A percentile compares a stretch with the other conserved stretches of the same genome.
These are phyloP conservation scores for Aspergillus neotritici DNA, from an alignment of 2,329 filamentous ascomycete genomes.

Conservation along the genomic window DNA sequence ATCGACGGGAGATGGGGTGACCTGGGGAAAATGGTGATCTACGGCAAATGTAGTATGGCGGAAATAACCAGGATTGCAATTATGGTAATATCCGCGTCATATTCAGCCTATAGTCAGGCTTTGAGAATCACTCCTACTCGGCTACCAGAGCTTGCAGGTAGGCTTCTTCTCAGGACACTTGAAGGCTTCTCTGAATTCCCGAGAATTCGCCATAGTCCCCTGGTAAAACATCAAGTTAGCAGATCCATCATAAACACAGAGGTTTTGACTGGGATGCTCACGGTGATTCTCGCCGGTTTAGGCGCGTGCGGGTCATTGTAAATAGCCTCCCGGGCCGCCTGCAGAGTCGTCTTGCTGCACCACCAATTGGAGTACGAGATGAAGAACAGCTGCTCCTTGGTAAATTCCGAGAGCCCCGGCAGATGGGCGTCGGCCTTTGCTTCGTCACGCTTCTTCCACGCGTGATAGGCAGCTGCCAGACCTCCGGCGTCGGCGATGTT, in stretches of 20 bases:
- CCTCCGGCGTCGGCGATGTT: slow-evolving; percentile 69
- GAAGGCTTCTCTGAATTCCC: slow-evolving; percentile 63
- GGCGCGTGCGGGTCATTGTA: slow-evolving; percentile 63
- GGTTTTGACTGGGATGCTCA: slow-evolving; percentile 23
- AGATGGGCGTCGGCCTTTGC: slow-evolving; percentile 50
- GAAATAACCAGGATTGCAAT: no score
- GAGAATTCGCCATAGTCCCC: slow-evolving; percentile 62
- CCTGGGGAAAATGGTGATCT: not conserved
- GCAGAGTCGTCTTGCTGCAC: slow-evolving; percentile 60
- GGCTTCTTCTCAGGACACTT: slow-evolving; percentile 60
- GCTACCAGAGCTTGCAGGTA: slow-evolving; percentile 64
- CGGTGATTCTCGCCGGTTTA: slow-evolving; percentile 53
- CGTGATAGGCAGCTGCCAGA: slow-evolving; percentile 56
- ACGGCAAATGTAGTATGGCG: not conserved
- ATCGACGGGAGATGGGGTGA: no score
- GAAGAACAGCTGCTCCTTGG: slow-evolving; percentile 65
- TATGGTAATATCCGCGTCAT: not conserved
- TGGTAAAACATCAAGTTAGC: slow-evolving; percentile 17
- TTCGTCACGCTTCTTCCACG: slow-evolving; percentile 57
- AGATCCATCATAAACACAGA: not conserved
- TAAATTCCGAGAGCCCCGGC: slow-evolving; percentile 57
- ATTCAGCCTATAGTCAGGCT: not conserved
- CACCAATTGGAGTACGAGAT: slow-evolving; percentile 60
- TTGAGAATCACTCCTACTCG: not conserved
- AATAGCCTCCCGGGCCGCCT: slow-evolving; percentile 52